Evolutionary conservation across 345 rosid genomes (phyloP), one percentile per base, ranked within the genome.

Genomic region (Carallia brachiata): DNA sequence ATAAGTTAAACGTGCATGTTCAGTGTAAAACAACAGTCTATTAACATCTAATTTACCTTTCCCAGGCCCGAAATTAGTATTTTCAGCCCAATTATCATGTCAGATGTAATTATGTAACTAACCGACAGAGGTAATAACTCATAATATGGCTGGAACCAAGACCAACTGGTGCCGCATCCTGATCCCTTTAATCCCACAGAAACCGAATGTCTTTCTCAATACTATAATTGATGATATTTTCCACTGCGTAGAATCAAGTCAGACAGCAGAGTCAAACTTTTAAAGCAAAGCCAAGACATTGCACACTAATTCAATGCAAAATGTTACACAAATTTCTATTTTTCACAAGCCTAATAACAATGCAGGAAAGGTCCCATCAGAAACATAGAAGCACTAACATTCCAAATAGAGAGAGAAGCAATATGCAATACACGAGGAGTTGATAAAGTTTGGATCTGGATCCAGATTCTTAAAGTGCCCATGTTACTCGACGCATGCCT

Each of bases 311-410:
- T 58, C 65, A 39, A 63, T 63, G 77, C 70, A 69, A 61, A 70
- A 36, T 39, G 68, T 23, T 69, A 37, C 65, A 68, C 39, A 68
- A 39, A 34, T 23, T 59, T 67, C 55, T 68, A 65, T 53, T 44
- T 72, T 71, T 71, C 85, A 66, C 47, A 74, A 68, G 69, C 68
- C 58, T n/a, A 66, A 58, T 65, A 62, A 71, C 69, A 63, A 52
- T 47, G 3, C 17, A 8, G 62, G 68, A 37, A 52, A 53, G 34
- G 67, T 40, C 52, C 34, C 65, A 67, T 27, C 23, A 66, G 32
- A 66, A 58, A 58, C 36, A 28, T n/a, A 69, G 53, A 16, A 58
- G 58, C 61, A 71, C 57, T 31, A 15, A 37, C 52, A 70, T 74
- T 69, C 62, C 53, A 5, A 50, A 61, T 39, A 56, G 55, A 37